A percentile compares a stretch with the other conserved stretches of the same genome.
These are phyloP conservation scores for Naganishia randhawae DNA, from an alignment of 768 basidiomycete species.

Conservation along the genomic window DNA sequence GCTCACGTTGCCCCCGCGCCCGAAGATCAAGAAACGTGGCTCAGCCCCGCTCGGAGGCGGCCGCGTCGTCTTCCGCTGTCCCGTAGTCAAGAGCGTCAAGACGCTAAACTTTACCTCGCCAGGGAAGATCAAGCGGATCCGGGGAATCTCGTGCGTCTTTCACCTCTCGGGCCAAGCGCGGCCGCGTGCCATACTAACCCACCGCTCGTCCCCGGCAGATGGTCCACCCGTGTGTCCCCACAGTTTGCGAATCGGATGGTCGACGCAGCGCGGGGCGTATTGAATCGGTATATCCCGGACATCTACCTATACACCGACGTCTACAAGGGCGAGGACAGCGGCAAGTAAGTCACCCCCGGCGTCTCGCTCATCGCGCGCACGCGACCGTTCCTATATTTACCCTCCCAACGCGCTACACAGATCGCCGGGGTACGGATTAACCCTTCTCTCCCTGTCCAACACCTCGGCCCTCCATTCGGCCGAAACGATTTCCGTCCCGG, in stretches of 20 bases:
- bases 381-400: too few relatives aligned
- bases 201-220: not conserved
- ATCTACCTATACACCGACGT: constrained; percentile 98
- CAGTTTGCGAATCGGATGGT: constrained; percentile 98
- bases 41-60: constrained; percentile 86
- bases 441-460: constrained; percentile 83
- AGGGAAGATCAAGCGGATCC: constrained; percentile 87
- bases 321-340: constrained; percentile 94
- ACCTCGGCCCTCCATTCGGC: constrained; percentile 82
- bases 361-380: too few relatives aligned
- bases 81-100: constrained; percentile 82
- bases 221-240: constrained; percentile 89
- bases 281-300: constrained; percentile 96
- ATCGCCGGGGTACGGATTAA: constrained; percentile 93
- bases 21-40: constrained; percentile 80
- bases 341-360: constrained; percentile 74
- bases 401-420: constrained; percentile 57
- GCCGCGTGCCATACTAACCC: not conserved
- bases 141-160: constrained; percentile 80
- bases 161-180: not conserved
- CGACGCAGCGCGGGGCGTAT: constrained; percentile 81
- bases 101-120: constrained; percentile 86
- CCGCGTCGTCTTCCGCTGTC: constrained; percentile 88
- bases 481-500: constrained; percentile 77
- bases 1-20: constrained; percentile 52